Evolutionary conservation across 2,329 filamentous ascomycete species (phyloP).

Genomic region (Sporothrix brasiliensis): DNA sequence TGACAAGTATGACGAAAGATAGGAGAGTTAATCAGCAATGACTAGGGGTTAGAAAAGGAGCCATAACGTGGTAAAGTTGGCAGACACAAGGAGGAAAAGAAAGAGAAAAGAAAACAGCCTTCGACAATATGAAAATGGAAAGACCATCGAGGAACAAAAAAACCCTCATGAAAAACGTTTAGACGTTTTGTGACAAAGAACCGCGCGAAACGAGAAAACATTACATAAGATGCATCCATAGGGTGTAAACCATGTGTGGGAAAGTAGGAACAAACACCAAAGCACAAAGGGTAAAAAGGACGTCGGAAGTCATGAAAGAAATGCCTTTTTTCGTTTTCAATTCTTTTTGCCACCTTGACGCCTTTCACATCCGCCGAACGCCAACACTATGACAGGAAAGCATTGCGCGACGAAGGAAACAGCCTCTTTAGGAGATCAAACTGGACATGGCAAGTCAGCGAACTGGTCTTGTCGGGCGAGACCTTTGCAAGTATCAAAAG

Average conservation of each 20-base stretch:
- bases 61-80: not conserved
- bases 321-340: not conserved
- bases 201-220: constrained; percentile 23
- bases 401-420: constrained; percentile 37
- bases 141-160: not conserved
- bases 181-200: constrained; percentile 17
- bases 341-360: constrained; percentile 25
- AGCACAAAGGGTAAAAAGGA: constrained; percentile 15
- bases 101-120: not conserved
- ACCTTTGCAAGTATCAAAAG: not conserved
- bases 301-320: constrained; percentile 12
- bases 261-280: constrained; percentile 21
- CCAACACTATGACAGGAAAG: constrained; percentile 38
- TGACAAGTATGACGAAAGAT: not conserved
- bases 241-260: not conserved
- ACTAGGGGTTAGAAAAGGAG: not conserved
- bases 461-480: constrained; percentile 14
- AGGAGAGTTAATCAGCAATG: not conserved
- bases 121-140: not conserved
- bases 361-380: constrained; percentile 36
- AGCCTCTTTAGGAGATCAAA: constrained; percentile 31
- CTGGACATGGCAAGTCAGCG: constrained; percentile 12
- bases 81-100: not conserved
- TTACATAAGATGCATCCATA: constrained; percentile 16
- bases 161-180: constrained; percentile 20